Conservation (phyloP, 306 rosid species). For the Casuarina glauca region DNA sequence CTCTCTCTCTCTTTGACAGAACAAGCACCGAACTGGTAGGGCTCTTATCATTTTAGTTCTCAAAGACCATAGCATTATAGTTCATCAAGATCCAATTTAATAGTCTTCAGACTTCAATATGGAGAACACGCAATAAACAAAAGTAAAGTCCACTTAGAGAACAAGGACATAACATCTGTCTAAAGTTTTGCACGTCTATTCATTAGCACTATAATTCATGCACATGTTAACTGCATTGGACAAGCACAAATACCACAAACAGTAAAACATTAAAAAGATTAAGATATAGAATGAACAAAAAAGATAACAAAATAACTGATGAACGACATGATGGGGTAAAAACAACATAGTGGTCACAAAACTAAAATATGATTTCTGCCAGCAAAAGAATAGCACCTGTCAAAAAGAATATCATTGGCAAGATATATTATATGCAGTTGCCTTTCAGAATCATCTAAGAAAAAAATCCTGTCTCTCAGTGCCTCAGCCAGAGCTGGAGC, state of each 20-base stretch:
- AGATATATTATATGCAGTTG: constrained; percentile 89
- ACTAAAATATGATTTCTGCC: neutral
- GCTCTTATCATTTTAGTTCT: too few relatives aligned
- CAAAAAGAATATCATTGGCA: constrained; percentile 92
- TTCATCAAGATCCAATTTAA: neutral
- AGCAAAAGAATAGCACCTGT: constrained; percentile 47
- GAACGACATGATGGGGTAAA: neutral
- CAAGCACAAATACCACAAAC: neutral
- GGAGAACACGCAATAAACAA: neutral
- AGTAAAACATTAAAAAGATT: neutral
- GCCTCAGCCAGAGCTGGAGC: constrained; percentile 95
- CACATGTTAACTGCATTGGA: neutral
- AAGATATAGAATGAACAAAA: neutral
- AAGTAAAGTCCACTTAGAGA: neutral
- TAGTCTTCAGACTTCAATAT: neutral
- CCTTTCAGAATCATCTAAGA: constrained; percentile 82
- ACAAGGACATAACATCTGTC: neutral
- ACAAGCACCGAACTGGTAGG: too few relatives aligned
- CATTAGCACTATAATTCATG: neutral
- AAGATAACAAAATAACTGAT: neutral
- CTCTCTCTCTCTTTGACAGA: too few relatives aligned
- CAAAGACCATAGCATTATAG: neutral
- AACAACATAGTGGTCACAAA: neutral
- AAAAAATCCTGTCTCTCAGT: constrained; percentile 75
- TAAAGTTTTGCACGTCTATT: neutral